These are phyloP conservation scores for Psilocybe mexicana DNA, from an alignment of 1,284 basidiomycete species.

Conservation along the genomic window DNA sequence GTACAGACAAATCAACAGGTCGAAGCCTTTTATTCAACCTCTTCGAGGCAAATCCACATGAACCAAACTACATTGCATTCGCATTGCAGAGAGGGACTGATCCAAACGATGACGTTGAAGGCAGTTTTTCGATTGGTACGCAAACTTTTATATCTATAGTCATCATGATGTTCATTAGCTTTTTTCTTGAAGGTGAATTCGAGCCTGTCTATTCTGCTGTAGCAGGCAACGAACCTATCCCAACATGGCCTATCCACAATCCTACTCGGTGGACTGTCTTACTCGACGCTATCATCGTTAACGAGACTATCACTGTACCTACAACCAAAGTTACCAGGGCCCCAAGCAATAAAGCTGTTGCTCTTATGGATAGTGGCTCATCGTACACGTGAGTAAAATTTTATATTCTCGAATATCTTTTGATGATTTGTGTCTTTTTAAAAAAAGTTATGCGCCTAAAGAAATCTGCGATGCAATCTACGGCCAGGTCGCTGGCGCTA, in stretches of 20 bases:
- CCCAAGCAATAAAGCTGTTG: conserved; percentile 67
- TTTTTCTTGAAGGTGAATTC: conserved; percentile 52
- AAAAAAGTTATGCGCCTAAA: conserved; percentile 59
- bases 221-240: conserved; percentile 51
- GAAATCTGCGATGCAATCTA: conserved; percentile 69
- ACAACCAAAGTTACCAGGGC: conserved; percentile 55
- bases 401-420: conserved; percentile 10
- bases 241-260: conserved; percentile 65
- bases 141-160: conserved; percentile 2
- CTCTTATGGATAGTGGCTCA: conserved; percentile 74
- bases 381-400: conserved; percentile 64
- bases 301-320: conserved; percentile 48
- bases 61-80: conserved; percentile 80
- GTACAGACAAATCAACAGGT: conserved; percentile 56
- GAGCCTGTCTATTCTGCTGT: conserved; percentile 62
- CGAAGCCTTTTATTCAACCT: conserved; percentile 73
- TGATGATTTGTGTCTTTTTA: conserved; percentile 1
- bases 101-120: conserved; percentile 52
- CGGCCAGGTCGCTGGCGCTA: conserved; percentile 56
- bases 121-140: conserved; percentile 69
- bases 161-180: conserved; percentile 4
- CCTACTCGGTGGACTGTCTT: conserved; percentile 76
- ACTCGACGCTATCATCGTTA: conserved; percentile 66
- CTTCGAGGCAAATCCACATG: conserved; percentile 62
- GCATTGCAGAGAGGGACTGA: conserved; percentile 62